These are phyloP conservation scores for Thelonectria blattea DNA, from an alignment of 2,329 filamentous ascomycete species.

Conservation along the genomic window DNA sequence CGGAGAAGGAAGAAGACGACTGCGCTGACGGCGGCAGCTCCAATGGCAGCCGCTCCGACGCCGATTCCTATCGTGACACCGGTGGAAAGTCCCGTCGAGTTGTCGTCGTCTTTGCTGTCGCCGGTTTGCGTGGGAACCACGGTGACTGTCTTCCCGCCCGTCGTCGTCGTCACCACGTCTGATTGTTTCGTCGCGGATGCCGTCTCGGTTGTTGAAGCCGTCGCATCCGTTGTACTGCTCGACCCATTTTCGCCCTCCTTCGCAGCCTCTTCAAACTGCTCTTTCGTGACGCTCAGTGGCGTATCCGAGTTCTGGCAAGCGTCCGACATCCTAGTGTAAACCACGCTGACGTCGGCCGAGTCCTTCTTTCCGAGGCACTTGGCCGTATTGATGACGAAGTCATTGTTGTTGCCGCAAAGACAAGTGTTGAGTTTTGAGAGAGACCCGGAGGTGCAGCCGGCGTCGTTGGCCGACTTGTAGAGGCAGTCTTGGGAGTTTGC, in stretches of 20 bases:
- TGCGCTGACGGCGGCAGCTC: constrained; percentile 36
- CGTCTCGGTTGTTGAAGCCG: constrained; percentile 7
- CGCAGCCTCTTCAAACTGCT: constrained; percentile 47
- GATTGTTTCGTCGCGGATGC: constrained; percentile 9
- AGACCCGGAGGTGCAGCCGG: constrained; percentile 49
- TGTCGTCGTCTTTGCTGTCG: constrained; percentile 3
- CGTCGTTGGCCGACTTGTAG: constrained; percentile 45
- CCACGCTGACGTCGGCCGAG: constrained; percentile 45
- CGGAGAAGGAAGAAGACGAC: constrained; percentile 38
- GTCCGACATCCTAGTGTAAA: constrained; percentile 51
- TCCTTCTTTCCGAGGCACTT: constrained; percentile 49
- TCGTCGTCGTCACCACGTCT: constrained; percentile 16
- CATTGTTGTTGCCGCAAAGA: constrained; percentile 55
- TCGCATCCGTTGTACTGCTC: constrained; percentile 6
- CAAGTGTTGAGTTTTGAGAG: constrained; percentile 53
- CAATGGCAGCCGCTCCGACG: constrained; percentile 43
- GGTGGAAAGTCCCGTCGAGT: constrained; percentile 40
- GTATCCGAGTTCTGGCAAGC: constrained; percentile 54
- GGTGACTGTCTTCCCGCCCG: constrained; percentile 22
- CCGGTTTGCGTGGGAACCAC: constrained; percentile 23
- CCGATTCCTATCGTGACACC: constrained; percentile 49
- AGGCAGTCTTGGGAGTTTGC: constrained; percentile 49
- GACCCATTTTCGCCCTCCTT: constrained; percentile 10
- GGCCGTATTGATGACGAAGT: constrained; percentile 56
- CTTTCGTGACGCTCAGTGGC: constrained; percentile 49